Percentiles rank a stretch among this genome's conserved stretches.
Conservation (phyloP, 805 yeast genomes). For the Danielia reshetovae region DNA sequence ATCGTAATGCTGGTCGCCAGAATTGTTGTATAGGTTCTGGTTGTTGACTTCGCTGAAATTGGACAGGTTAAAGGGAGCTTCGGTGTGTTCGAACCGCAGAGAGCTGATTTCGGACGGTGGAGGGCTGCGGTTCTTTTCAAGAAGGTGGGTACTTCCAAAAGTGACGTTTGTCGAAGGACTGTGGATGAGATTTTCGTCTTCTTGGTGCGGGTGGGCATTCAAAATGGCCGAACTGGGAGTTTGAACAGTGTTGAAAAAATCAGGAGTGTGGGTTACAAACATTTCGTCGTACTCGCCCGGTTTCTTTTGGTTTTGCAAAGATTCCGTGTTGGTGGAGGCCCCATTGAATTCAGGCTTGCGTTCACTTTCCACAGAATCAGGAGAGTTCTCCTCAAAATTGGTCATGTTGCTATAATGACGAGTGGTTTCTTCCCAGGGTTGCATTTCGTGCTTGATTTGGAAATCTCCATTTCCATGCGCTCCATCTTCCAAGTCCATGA, state of each 20-base stretch:
- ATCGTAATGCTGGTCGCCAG: constrained; percentile 8
- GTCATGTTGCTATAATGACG: constrained; percentile 9
- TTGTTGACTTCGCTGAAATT: background rate
- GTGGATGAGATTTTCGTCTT: constrained; percentile 10
- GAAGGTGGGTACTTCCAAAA: constrained; percentile 4
- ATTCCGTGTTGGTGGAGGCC: background rate
- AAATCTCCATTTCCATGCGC: constrained; percentile 4
- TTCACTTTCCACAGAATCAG: constrained; percentile 6
- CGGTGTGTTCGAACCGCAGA: background rate
- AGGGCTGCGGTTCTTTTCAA: background rate
- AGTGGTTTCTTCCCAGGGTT: constrained; percentile 8
- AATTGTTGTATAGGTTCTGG: background rate
- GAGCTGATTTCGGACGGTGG: no score
- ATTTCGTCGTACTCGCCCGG: constrained; percentile 11
- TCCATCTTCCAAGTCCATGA: background rate
- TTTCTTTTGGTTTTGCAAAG: background rate
- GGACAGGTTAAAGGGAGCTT: constrained; percentile 1
- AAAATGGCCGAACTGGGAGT: constrained; percentile 6
- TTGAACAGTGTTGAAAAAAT: constrained; percentile 16
- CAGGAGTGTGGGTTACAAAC: constrained; percentile 15
- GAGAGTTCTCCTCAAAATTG: constrained; percentile 6
- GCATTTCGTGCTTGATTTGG: constrained; percentile 8
- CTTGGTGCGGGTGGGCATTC: constrained; percentile 1
- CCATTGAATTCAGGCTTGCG: background rate
- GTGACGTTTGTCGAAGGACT: constrained; percentile 14